These are phyloP conservation scores for Colletotrichum higginsianum DNA, from an alignment of 2,329 filamentous ascomycete genomes.

Conservation along the genomic window DNA sequence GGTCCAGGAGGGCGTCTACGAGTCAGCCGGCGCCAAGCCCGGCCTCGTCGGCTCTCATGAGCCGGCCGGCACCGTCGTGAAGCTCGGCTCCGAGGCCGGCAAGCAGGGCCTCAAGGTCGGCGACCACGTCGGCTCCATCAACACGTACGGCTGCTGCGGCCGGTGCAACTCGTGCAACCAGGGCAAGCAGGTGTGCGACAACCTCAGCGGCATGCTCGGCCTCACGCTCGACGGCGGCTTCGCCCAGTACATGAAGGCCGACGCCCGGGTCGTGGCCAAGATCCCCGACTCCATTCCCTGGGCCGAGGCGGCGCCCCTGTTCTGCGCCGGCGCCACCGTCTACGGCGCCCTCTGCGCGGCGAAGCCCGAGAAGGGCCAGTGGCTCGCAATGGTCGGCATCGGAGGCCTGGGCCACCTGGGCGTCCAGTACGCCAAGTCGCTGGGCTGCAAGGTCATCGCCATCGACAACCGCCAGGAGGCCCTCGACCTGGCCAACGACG, in stretches of 20 bases:
- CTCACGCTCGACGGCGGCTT: slow-evolving; percentile 48
- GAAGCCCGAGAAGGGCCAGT: slow-evolving; percentile 41
- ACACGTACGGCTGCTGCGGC: slow-evolving; percentile 45
- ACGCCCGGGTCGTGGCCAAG: slow-evolving; percentile 46
- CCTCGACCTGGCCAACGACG: slow-evolving; percentile 40
- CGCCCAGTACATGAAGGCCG: slow-evolving; percentile 47
- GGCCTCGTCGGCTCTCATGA: slow-evolving; percentile 68
- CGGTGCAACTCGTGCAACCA: slow-evolving; percentile 45
- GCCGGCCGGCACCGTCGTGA: slow-evolving; percentile 73
- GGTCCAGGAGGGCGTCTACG: slow-evolving; percentile 40
- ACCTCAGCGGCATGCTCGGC: slow-evolving; percentile 45
- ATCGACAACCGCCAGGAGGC: slow-evolving; percentile 45
- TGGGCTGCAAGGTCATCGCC: slow-evolving; percentile 46
- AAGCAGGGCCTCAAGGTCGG: slow-evolving; percentile 59
- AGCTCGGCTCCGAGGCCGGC: slow-evolving; percentile 62
- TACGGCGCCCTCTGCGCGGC: slow-evolving; percentile 44
- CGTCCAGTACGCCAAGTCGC: slow-evolving; percentile 46
- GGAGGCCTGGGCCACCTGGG: slow-evolving; percentile 48
- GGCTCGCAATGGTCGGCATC: slow-evolving; percentile 47
- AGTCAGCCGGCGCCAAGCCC: slow-evolving; percentile 45
- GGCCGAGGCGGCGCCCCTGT: slow-evolving; percentile 46
- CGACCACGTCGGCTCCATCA: slow-evolving; percentile 65
- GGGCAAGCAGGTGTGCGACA: slow-evolving; percentile 45
- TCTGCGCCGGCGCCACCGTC: slow-evolving; percentile 50
- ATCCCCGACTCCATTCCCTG: slow-evolving; percentile 46